Base-by-base conservation (phyloP, 768 basidiomycete genomes). In the Suillus bovinus region DNA sequence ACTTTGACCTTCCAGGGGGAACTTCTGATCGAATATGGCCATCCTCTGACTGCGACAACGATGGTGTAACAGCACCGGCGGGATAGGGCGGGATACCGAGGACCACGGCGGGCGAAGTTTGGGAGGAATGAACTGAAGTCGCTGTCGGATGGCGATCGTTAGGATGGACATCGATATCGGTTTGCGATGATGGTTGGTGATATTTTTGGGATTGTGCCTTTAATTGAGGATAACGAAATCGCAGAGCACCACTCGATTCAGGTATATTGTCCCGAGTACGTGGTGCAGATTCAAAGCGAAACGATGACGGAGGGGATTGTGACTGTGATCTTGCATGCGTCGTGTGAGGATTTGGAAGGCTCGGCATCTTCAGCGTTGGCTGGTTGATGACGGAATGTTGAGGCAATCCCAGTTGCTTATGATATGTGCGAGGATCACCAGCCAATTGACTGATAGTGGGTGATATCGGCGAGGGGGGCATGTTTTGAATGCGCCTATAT, bases 331-430 rank as follows among this genome's bases (percentile, higher is more conserved):
- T 33, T 39, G 38, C 17, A 39, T 27, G 27, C 27, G 11, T 17
- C 11, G 36, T 38, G 33, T 75, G 63, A 9, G 72, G 72, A 59
- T 73, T 73, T 34, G 72, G 72, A 17, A 74, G 47, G 44, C 64
- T 66, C 38, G 53, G 66, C 29, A 63, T 65, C 54, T 61, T 69
- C 16, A 58, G 42, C 10, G 54, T 33, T 5, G 68, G 63, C 34
- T 68, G 50, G 49, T 72, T 73, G 22, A 68, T 47, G 36, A 75
- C 72, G 20, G 72, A 72, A 50, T 72, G 73, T 31, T 75, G 73
- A 22, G 73, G 66, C 9, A 72, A 63, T 36, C 72, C 73, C 31
- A 75, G 63, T 34, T 75, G 70, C 55, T 70, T 73, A 54, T 63
- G 71, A 65, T 66, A 63, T 11, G 61, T 70, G 56, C 62, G 65